Evolutionary conservation across 306 rosid genomes (phyloP), one percentile per base, ranked within the genome.

Genomic region (Prunus campanulata): DNA sequence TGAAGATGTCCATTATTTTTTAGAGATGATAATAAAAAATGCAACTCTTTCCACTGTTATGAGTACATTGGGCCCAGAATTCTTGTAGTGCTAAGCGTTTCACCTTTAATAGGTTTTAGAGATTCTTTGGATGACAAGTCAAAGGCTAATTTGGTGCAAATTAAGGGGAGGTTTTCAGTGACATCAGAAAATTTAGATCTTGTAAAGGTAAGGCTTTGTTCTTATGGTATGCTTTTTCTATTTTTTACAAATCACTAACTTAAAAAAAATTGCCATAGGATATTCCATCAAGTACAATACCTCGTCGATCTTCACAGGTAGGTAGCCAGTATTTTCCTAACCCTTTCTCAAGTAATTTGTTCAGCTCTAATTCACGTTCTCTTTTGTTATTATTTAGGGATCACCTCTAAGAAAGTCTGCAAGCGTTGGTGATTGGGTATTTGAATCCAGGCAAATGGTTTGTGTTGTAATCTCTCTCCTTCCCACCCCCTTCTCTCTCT

Each of bases 161-260:
- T 96, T 66, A 93, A 84, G 85, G 99, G 99, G 57, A 83, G 99
- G 67, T 96, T 96, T 88, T 96, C 99, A 68, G 99, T 96, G 74
- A 96, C 99, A 1, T 91, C 97, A 59, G 99, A 93, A 85, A 96
- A 93, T 80, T 85, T 96, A 80, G 99, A 96, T 88, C 91, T 96
- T 71, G 99, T 89, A 70, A 96, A 90, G 97, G 99, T 96, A 79
- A 85, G 74, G 62, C 5, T 71, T 70, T 71, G 65, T 72, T 46
- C 70, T 48, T 63, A 42, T 64, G 49, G 48, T 78, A 15, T 64
- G 55, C 39, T 78, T 72, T 32, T 56, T 72, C 50, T 46, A 22
- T 77, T 51, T 30, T 71, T 65, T 24, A 67, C 77, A 42, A 66
- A 66, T 72, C 76, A 78, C 90, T 91, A 81, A 96, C 93, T 64